A percentile compares a stretch with the other conserved stretches of the same genome.
phyloP scores from a whole-genome alignment of 495 filamentous ascomycete species.

The Neurospora tetrasperma region DNA sequence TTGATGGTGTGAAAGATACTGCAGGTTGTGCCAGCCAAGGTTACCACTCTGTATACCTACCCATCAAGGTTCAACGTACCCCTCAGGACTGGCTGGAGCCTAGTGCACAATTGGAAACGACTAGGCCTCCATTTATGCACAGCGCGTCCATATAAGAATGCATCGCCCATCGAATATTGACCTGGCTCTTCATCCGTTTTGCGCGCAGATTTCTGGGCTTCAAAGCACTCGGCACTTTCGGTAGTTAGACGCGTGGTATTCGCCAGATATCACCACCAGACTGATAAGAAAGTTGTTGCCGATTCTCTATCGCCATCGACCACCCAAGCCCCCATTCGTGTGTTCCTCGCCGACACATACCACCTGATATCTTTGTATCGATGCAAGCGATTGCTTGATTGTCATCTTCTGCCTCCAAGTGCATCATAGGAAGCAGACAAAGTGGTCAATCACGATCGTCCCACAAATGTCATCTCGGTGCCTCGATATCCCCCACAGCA shows the following conservation, averaged over 20 bases:
- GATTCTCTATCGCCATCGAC: neutral
- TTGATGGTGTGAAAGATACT: constrained; percentile 5
- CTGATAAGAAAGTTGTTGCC: neutral
- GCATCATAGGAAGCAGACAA: neutral
- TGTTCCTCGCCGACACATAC: neutral
- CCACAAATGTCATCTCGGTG: constrained; percentile 35
- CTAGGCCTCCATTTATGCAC: neutral
- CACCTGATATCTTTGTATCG: neutral
- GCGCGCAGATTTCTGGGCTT: neutral
- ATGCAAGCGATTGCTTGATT: neutral
- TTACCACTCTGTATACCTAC: neutral
- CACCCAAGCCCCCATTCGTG: neutral
- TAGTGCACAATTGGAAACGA: neutral
- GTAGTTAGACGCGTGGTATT: neutral
- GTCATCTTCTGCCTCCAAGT: neutral
- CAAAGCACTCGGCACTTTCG: neutral
- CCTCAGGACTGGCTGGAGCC: neutral
- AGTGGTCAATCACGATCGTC: neutral
- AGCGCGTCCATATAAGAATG: neutral
- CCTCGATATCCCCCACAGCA: constrained; percentile 27
- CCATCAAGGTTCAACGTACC: neutral
- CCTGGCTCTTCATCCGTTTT: neutral
- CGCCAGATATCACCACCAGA: neutral
- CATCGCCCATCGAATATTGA: neutral
- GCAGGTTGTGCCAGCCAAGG: neutral